Conservation (phyloP, 2,329 filamentous ascomycete species). For the Sarocladium strictum region DNA sequence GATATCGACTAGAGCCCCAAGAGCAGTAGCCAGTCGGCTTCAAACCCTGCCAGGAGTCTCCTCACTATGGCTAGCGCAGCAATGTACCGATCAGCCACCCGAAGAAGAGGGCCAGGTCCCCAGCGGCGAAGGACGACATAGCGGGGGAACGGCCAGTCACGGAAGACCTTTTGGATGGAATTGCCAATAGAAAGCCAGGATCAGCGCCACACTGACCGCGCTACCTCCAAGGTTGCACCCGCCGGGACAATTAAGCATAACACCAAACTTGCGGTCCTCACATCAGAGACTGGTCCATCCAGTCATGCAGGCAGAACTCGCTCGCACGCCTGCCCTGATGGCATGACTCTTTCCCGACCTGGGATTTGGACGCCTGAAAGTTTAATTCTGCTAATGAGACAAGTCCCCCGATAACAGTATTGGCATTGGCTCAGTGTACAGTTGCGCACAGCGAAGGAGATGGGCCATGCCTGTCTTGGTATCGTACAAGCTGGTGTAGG, state of each 20-base stretch:
- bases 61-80: not conserved
- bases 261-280: not conserved
- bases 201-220: not conserved
- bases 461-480: not conserved
- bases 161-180: not conserved
- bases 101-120: not conserved
- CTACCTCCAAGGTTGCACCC: not conserved
- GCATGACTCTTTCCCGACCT: not conserved
- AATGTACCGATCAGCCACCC: not conserved
- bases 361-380: not conserved
- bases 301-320: too few relatives aligned
- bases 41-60: not conserved
- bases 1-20: not conserved
- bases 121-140: not conserved
- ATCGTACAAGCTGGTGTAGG: not conserved
- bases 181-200: not conserved
- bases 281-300: not conserved
- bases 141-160: not conserved
- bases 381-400: not conserved
- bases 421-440: not conserved
- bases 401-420: not conserved
- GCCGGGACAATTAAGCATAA: conserved; percentile 1
- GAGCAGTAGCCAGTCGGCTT: not conserved
- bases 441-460: not conserved
- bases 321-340: not conserved